Conservation (phyloP, 2,329 filamentous ascomycete species). For the Fusarium austroafricanum region DNA sequence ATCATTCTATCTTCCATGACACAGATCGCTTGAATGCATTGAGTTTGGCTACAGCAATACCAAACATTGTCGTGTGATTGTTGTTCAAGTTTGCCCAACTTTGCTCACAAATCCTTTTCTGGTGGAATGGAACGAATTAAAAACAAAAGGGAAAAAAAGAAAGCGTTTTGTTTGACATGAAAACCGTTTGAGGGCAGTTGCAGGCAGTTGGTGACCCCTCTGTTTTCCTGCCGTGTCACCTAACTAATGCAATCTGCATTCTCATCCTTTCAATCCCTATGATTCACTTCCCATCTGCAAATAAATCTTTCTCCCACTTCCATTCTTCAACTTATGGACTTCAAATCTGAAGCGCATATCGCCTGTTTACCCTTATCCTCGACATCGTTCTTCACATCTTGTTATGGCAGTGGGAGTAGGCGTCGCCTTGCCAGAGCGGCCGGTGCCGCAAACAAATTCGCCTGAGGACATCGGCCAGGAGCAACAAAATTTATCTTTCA, state of each 20-base stretch:
- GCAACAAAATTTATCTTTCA: neutral
- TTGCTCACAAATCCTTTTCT: too few relatives aligned
- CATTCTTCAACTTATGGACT: neutral
- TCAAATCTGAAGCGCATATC: neutral
- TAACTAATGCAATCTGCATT: neutral
- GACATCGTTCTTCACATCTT: neutral
- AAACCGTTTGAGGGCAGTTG: too few relatives aligned
- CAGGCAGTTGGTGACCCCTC: too few relatives aligned
- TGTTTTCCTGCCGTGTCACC: neutral
- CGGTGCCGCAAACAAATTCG: neutral
- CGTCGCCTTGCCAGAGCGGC: neutral
- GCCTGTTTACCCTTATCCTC: neutral
- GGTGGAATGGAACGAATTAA: too few relatives aligned
- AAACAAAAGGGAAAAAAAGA: too few relatives aligned
- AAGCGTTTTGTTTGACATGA: too few relatives aligned
- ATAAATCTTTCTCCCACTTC: neutral
- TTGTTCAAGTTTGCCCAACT: too few relatives aligned
- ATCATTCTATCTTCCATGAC: too few relatives aligned
- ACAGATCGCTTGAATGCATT: too few relatives aligned
- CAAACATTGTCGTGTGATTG: too few relatives aligned
- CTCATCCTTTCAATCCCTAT: neutral
- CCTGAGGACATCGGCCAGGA: neutral
- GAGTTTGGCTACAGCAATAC: too few relatives aligned
- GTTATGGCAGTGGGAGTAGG: neutral
- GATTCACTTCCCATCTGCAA: neutral